Evolutionary conservation across 2,329 filamentous ascomycete genomes (phyloP).

Genomic region (Penicillium oxalicum): DNA sequence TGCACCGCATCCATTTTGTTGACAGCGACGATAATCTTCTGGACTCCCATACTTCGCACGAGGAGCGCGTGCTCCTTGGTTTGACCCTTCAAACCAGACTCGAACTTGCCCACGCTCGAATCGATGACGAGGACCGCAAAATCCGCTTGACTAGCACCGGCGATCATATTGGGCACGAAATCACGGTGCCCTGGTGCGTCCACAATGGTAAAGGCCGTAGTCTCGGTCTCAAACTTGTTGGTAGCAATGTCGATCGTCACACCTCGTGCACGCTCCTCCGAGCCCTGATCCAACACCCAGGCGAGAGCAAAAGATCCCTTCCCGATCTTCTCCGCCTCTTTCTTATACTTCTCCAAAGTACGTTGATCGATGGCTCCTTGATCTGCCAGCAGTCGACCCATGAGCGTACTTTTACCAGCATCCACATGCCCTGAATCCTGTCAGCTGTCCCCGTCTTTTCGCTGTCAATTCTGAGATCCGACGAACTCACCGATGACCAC

Average conservation of each 20-base stretch:
- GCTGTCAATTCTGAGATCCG: not conserved
- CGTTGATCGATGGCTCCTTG: slow-evolving; percentile 81
- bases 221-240: slow-evolving; percentile 86
- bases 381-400: slow-evolving; percentile 89
- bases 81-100: slow-evolving; percentile 87
- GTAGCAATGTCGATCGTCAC: slow-evolving; percentile 97
- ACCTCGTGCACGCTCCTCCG: slow-evolving; percentile 80
- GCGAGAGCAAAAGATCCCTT: slow-evolving; percentile 95
- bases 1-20: slow-evolving; percentile 88
- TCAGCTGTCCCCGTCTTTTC: slow-evolving; percentile 10
- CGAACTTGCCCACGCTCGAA: slow-evolving; percentile 82
- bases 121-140: slow-evolving; percentile 94
- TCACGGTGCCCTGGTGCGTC: slow-evolving; percentile 93
- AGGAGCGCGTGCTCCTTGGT: slow-evolving; percentile 90
- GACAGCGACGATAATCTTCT: slow-evolving; percentile 79
- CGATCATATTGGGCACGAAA: slow-evolving; percentile 99
- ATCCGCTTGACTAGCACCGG: slow-evolving; percentile 89
- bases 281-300: slow-evolving; percentile 91
- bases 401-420: slow-evolving; percentile 93
- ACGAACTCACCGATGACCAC: slow-evolving; percentile 72
- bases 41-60: slow-evolving; percentile 83
- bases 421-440: slow-evolving; percentile 73
- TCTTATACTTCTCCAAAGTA: slow-evolving; percentile 79
- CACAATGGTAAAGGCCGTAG: slow-evolving; percentile 83
- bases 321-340: slow-evolving; percentile 83